Evolutionary conservation across 1,139 yeast genomes (phyloP).

Genomic region (Yamadazyma aaseri): DNA sequence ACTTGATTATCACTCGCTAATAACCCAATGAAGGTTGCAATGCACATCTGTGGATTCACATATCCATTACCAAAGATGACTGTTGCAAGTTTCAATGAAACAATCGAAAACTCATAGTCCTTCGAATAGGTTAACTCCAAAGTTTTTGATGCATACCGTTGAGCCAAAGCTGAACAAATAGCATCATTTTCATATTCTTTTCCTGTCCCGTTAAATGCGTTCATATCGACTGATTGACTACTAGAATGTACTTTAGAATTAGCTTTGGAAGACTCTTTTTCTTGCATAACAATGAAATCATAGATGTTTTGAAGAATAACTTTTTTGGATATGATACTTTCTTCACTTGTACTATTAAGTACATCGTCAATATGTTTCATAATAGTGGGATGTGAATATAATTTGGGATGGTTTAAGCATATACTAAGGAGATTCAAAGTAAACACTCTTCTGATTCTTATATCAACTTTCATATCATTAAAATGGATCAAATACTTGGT

Average conservation of each 20-base stretch:
- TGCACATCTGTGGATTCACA: constrained; percentile 70
- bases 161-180: constrained; percentile 69
- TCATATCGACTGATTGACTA: constrained; percentile 38
- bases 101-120: constrained; percentile 40
- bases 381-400: constrained; percentile 57
- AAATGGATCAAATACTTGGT: constrained; percentile 57
- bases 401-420: constrained; percentile 59
- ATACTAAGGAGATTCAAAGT: constrained; percentile 55
- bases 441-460: constrained; percentile 46
- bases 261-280: constrained; percentile 30
- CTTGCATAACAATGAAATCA: constrained; percentile 51
- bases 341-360: constrained; percentile 27
- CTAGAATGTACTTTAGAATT: constrained; percentile 33
- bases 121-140: constrained; percentile 27
- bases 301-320: constrained; percentile 55
- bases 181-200: constrained; percentile 57
- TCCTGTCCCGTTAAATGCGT: constrained; percentile 53
- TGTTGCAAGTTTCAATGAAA: constrained; percentile 55
- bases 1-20: constrained; percentile 50
- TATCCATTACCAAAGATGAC: constrained; percentile 61
- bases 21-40: constrained; percentile 69
- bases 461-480: constrained; percentile 29
- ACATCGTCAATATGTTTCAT: constrained; percentile 53
- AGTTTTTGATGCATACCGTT: constrained; percentile 53
- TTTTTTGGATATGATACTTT: constrained; percentile 36